Evolutionary conservation across 176 grass and related monocot genomes (phyloP).

Genomic region (Avena insularis): DNA sequence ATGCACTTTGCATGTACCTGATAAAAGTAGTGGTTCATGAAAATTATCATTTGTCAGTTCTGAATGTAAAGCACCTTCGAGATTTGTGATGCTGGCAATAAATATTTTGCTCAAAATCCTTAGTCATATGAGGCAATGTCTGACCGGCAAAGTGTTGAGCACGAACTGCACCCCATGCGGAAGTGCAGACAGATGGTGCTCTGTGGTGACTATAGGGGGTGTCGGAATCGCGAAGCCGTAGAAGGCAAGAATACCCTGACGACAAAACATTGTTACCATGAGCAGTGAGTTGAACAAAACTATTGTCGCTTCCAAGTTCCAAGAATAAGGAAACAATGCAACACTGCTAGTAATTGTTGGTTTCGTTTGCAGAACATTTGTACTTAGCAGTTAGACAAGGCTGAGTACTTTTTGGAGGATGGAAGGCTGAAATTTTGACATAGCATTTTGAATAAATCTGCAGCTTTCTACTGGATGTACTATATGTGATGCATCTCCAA

Average conservation of each 20-base stretch:
- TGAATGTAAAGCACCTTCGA: background rate
- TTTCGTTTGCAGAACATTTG: background rate
- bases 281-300: background rate
- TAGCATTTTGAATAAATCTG: background rate
- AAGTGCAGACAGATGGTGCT: background rate
- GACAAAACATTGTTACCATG: slow-evolving; percentile 4
- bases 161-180: slow-evolving; percentile 25
- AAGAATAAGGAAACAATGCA: background rate
- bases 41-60: slow-evolving; percentile 3
- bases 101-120: slow-evolving; percentile 2
- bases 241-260: slow-evolving; percentile 46
- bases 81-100: background rate
- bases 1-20: slow-evolving; percentile 40
- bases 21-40: background rate
- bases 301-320: background rate
- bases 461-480: background rate
- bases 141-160: slow-evolving; percentile 44
- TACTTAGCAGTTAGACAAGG: background rate
- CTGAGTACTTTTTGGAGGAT: background rate
- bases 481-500: background rate
- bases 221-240: slow-evolving; percentile 30
- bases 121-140: background rate
- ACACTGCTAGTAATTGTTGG: background rate
- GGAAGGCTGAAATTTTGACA: background rate
- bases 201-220: background rate